These are phyloP conservation scores for Pseudonectria buxi DNA, from an alignment of 2,329 filamentous ascomycete species.

Conservation along the genomic window DNA sequence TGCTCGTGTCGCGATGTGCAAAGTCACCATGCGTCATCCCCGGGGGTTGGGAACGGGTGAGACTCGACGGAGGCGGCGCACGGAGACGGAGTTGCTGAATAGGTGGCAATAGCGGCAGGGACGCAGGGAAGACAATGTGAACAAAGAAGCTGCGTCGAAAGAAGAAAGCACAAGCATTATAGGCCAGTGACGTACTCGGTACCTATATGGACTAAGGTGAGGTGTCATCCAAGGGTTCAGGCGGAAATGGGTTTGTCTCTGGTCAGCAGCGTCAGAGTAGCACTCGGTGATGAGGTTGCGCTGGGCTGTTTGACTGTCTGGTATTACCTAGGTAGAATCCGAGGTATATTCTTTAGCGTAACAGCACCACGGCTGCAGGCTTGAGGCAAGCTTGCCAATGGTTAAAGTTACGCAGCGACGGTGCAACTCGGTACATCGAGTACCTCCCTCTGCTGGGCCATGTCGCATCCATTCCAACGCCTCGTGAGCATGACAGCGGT, in stretches of 20 bases:
- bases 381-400: slow-evolving; percentile 11
- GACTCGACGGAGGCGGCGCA: slow-evolving; percentile 10
- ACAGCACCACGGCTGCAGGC: slow-evolving; percentile 14
- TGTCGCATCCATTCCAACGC: too few relatives aligned
- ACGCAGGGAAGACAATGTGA: too few relatives aligned
- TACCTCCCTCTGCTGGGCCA: too few relatives aligned
- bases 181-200: background rate
- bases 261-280: slow-evolving; percentile 8
- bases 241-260: slow-evolving; percentile 16
- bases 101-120: slow-evolving; percentile 8
- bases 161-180: too few relatives aligned
- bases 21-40: slow-evolving; percentile 16
- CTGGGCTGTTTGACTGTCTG: too few relatives aligned
- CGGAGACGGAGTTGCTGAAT: slow-evolving; percentile 2
- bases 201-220: too few relatives aligned
- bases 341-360: slow-evolving; percentile 8
- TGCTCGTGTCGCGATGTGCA: slow-evolving; percentile 22
- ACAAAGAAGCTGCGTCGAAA: too few relatives aligned
- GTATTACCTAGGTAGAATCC: too few relatives aligned
- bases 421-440: too few relatives aligned
- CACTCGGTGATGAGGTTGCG: too few relatives aligned
- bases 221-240: slow-evolving; percentile 7
- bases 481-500: too few relatives aligned
- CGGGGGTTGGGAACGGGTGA: slow-evolving; percentile 17
- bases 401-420: slow-evolving; percentile 3